phyloP scores from a whole-genome alignment of 2,329 filamentous ascomycete species.

The Ascochyta viciae-villosae region DNA sequence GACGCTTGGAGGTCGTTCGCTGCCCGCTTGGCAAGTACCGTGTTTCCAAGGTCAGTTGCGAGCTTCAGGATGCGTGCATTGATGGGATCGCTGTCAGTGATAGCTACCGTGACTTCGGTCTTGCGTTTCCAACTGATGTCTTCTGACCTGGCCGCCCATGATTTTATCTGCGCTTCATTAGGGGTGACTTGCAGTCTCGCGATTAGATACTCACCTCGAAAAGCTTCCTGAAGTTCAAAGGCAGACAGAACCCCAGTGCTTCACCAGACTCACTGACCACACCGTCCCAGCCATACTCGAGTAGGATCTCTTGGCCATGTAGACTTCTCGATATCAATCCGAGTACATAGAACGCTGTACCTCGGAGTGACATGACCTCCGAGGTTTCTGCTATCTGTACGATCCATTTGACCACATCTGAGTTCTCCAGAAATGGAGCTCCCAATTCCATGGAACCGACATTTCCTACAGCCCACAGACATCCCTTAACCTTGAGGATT shows the following conservation, averaged over 20 bases:
- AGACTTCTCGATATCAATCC: slow-evolving; percentile 90
- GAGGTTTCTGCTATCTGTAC: slow-evolving; percentile 87
- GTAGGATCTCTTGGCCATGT: slow-evolving; percentile 89
- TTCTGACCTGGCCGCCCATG: slow-evolving; percentile 44
- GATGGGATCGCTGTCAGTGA: slow-evolving; percentile 65
- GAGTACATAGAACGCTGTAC: slow-evolving; percentile 95
- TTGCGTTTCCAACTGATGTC: slow-evolving; percentile 43
- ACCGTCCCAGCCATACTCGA: slow-evolving; percentile 91
- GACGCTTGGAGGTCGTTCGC: slow-evolving; percentile 76
- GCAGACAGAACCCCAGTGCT: slow-evolving; percentile 87
- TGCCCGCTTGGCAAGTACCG: slow-evolving; percentile 87
- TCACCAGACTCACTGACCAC: slow-evolving; percentile 83
- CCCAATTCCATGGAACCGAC: slow-evolving; percentile 98
- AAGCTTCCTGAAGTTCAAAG: slow-evolving; percentile 76
- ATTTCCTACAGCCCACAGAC: slow-evolving; percentile 96
- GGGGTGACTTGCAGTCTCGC: slow-evolving; percentile 2
- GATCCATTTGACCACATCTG: slow-evolving; percentile 85
- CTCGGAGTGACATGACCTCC: slow-evolving; percentile 88
- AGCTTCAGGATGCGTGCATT: slow-evolving; percentile 82
- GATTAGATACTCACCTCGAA: slow-evolving; percentile 67
- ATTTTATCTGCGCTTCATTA: slow-evolving; percentile 45
- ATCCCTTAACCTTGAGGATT: slow-evolving; percentile 93
- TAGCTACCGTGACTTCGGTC: slow-evolving; percentile 61
- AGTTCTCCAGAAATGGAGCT: slow-evolving; percentile 89
- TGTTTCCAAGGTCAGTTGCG: slow-evolving; percentile 88